Evolutionary conservation across 2,329 filamentous ascomycete species (phyloP).

Genomic region (Penicillium sp.): DNA sequence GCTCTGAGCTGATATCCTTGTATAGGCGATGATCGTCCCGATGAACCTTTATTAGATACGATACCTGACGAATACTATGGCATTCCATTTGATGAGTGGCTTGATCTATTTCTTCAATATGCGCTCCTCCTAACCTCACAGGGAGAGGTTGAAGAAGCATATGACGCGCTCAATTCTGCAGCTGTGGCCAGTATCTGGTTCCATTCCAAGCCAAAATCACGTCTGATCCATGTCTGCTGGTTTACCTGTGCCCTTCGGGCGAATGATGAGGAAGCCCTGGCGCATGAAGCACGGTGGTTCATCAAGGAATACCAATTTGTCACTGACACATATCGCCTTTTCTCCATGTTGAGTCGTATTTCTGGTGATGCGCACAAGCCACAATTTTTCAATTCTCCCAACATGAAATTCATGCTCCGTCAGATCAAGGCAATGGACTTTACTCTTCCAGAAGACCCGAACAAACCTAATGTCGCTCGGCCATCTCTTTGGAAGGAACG

Average conservation of each 20-base stretch:
- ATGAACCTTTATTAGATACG: constrained; percentile 29
- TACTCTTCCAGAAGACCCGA: constrained; percentile 53
- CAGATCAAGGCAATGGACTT: constrained; percentile 90
- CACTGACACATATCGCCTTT: constrained; percentile 81
- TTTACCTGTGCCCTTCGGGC: constrained; percentile 79
- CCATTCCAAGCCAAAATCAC: constrained; percentile 64
- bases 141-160: constrained; percentile 69
- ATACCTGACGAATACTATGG: constrained; percentile 66
- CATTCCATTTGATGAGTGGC: constrained; percentile 79
- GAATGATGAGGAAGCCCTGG: constrained; percentile 73
- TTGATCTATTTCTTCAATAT: constrained; percentile 87
- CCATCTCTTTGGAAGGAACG: constrained; percentile 45
- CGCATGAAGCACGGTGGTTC: constrained; percentile 74
- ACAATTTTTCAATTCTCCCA: constrained; percentile 71
- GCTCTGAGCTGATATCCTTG: constrained; percentile 13
- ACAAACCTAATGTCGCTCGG: constrained; percentile 37
- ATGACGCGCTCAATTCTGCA: constrained; percentile 75
- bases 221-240: constrained; percentile 75
- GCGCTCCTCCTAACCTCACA: constrained; percentile 71
- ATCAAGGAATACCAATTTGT: constrained; percentile 79
- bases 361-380: constrained; percentile 63
- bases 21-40: constrained; percentile 6
- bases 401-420: constrained; percentile 86
- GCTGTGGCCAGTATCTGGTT: constrained; percentile 80
- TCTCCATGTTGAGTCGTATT: constrained; percentile 72